These are phyloP conservation scores for Senecio squalidus DNA, from an alignment of 140 eudicot species.

Conservation along the genomic window DNA sequence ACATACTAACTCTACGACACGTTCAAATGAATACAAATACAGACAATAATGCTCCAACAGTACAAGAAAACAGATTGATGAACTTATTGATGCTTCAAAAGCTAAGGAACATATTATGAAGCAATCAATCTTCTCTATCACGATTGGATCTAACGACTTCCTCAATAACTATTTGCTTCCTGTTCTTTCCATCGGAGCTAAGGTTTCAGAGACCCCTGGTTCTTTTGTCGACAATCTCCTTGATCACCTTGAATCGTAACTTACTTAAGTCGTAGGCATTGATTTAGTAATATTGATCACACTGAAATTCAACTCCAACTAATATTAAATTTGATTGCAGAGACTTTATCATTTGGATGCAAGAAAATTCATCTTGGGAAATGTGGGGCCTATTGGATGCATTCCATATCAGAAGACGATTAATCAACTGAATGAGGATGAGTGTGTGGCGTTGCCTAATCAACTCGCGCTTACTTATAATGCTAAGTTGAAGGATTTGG, in stretches of 20 bases:
- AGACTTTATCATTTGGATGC: slow-evolving; percentile 86
- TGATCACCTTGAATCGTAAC: slow-evolving; percentile 54
- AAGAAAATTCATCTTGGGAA: slow-evolving; percentile 74
- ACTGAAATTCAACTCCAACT: background rate
- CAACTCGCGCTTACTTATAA: slow-evolving; percentile 74
- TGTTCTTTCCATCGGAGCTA: slow-evolving; percentile 67
- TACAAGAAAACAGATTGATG: slow-evolving; percentile 73
- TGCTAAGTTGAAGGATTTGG: slow-evolving; percentile 60
- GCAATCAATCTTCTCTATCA: slow-evolving; percentile 79
- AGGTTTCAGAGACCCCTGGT: slow-evolving; percentile 66
- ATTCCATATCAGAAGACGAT: slow-evolving; percentile 95
- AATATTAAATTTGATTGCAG: slow-evolving; percentile 29
- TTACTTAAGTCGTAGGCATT: slow-evolving; percentile 67
- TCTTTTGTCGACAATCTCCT: slow-evolving; percentile 65
- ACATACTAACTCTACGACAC: no score
- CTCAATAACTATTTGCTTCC: slow-evolving; percentile 90
- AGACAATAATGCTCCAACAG: no score
- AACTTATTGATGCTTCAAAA: slow-evolving; percentile 61
- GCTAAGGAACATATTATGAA: slow-evolving; percentile 61
- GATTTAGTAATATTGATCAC: no score
- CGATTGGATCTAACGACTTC: slow-evolving; percentile 89
- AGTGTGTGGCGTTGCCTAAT: slow-evolving; percentile 84
- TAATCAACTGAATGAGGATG: slow-evolving; percentile 53
- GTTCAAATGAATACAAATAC: no score
- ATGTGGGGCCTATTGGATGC: slow-evolving; percentile 98